Evolutionary conservation across 768 basidiomycete species (phyloP).

Genomic region (Trametes maxima): DNA sequence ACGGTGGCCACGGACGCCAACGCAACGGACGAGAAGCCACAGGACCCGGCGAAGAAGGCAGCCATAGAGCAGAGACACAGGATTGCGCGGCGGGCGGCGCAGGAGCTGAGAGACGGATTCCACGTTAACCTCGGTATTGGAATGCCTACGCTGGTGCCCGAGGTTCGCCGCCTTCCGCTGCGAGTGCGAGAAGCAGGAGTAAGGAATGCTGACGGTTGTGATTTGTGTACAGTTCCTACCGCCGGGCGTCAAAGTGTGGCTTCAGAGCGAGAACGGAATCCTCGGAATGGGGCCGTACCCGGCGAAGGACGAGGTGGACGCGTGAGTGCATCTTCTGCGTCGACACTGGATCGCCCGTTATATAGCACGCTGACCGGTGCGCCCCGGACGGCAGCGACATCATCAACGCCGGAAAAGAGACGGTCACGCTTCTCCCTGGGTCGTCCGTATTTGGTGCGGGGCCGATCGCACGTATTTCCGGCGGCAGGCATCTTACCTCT

Average conservation of each 20-base stretch:
- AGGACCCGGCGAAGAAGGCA: constrained; percentile 47
- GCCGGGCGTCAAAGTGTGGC: constrained; percentile 77
- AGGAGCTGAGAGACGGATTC: constrained; percentile 86
- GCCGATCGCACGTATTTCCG: constrained; percentile 6
- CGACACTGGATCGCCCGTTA: not conserved
- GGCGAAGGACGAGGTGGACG: constrained; percentile 74
- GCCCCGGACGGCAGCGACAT: constrained; percentile 59
- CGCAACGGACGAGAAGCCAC: constrained; percentile 22
- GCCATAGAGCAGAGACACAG: constrained; percentile 62
- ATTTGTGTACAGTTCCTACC: constrained; percentile 49
- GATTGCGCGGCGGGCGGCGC: constrained; percentile 86
- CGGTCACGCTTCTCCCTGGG: constrained; percentile 89
- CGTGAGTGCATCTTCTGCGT: constrained; percentile 49
- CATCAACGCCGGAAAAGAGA: constrained; percentile 95
- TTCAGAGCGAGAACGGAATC: constrained; percentile 91
- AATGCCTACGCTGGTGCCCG: constrained; percentile 88
- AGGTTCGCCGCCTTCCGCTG: constrained; percentile 33
- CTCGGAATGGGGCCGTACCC: constrained; percentile 92
- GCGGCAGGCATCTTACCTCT: not conserved
- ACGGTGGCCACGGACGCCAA: constrained; percentile 62
- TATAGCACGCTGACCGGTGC: constrained; percentile 1
- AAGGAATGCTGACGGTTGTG: not conserved
- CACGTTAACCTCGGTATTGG: constrained; percentile 91
- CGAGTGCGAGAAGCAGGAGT: no score
- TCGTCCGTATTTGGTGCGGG: constrained; percentile 84